phyloP scores from a whole-genome alignment of 352 stramenopile species.

The Thraustochytrium sp. region DNA sequence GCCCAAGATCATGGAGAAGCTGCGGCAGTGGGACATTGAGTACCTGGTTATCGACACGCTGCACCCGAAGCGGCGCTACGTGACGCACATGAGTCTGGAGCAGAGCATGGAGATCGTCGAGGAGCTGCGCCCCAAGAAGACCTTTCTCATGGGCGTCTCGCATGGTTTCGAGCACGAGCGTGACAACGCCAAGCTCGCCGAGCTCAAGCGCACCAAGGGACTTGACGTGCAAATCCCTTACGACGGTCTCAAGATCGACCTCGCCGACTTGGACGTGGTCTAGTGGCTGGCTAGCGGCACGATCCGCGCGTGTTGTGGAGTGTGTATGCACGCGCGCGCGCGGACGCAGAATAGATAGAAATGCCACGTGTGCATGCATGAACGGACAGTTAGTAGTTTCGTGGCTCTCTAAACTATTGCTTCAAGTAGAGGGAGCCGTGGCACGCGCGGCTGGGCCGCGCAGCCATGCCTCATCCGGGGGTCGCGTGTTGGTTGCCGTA shows the following conservation, averaged over 20 bases:
- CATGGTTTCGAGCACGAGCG: slow-evolving; percentile 70
- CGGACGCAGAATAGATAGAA: background rate
- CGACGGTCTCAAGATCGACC: slow-evolving; percentile 62
- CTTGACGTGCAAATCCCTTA: slow-evolving; percentile 71
- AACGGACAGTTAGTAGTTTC: too few relatives aligned
- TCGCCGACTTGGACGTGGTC: slow-evolving; percentile 49
- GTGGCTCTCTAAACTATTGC: too few relatives aligned
- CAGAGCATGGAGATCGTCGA: slow-evolving; percentile 64
- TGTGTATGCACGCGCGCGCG: background rate
- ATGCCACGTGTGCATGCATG: too few relatives aligned
- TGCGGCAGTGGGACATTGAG: slow-evolving; percentile 60
- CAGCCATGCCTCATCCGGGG: too few relatives aligned
- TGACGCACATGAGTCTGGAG: slow-evolving; percentile 72
- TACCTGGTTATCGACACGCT: slow-evolving; percentile 72
- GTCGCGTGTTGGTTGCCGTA: too few relatives aligned
- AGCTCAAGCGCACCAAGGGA: slow-evolving; percentile 58
- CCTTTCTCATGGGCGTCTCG: slow-evolving; percentile 72
- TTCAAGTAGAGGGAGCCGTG: too few relatives aligned
- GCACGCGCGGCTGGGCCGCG: too few relatives aligned
- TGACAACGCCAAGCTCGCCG: slow-evolving; percentile 55
- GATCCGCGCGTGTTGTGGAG: background rate
- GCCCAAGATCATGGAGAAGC: slow-evolving; percentile 57
- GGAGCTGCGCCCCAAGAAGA: slow-evolving; percentile 62
- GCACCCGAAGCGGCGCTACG: slow-evolving; percentile 66
- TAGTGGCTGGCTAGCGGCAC: background rate